Percentiles rank a stretch among this genome's conserved stretches.
Conservation (phyloP, 1,139 yeast genomes). For the Yarrowia galli region DNA sequence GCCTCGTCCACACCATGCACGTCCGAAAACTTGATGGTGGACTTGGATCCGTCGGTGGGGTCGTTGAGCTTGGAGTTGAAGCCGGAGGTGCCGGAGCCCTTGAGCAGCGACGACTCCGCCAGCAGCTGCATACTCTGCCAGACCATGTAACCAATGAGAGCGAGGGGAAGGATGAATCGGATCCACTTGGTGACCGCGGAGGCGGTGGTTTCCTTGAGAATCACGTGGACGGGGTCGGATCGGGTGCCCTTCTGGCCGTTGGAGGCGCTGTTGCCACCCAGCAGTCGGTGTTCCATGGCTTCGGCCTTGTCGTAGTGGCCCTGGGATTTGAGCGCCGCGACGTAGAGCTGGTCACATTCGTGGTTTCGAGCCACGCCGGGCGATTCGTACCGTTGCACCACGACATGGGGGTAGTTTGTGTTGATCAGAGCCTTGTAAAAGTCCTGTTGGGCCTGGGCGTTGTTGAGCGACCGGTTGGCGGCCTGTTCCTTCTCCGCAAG, state of each 20-base stretch:
- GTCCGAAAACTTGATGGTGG: slow-evolving; percentile 87
- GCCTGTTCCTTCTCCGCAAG: slow-evolving; percentile 65
- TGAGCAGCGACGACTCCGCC: slow-evolving; percentile 82
- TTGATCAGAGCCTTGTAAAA: slow-evolving; percentile 76
- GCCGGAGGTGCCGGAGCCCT: slow-evolving; percentile 76
- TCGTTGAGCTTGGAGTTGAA: slow-evolving; percentile 50
- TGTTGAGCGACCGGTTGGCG: slow-evolving; percentile 76
- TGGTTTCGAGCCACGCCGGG: slow-evolving; percentile 84
- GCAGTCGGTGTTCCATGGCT: slow-evolving; percentile 48
- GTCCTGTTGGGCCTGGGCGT: slow-evolving; percentile 76
- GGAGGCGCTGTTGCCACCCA: slow-evolving; percentile 21
- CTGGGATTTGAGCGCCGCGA: slow-evolving; percentile 76
- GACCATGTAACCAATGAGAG: slow-evolving; percentile 69
- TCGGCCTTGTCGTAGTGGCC: slow-evolving; percentile 85
- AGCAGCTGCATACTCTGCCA: slow-evolving; percentile 67
- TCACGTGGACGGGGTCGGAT: slow-evolving; percentile 86
- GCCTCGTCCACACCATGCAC: slow-evolving; percentile 99
- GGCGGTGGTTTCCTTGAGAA: slow-evolving; percentile 82
- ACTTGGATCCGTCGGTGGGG: slow-evolving; percentile 69
- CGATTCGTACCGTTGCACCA: slow-evolving; percentile 88
- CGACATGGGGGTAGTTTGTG: slow-evolving; percentile 90
- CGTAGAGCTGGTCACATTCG: slow-evolving; percentile 78
- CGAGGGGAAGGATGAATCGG: slow-evolving; percentile 86
- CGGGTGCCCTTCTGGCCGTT: slow-evolving; percentile 48
- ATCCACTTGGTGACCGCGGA: slow-evolving; percentile 85